phyloP scores from a whole-genome alignment of 805 yeast genomes.

The Saccharomycopsis sp. region DNA sequence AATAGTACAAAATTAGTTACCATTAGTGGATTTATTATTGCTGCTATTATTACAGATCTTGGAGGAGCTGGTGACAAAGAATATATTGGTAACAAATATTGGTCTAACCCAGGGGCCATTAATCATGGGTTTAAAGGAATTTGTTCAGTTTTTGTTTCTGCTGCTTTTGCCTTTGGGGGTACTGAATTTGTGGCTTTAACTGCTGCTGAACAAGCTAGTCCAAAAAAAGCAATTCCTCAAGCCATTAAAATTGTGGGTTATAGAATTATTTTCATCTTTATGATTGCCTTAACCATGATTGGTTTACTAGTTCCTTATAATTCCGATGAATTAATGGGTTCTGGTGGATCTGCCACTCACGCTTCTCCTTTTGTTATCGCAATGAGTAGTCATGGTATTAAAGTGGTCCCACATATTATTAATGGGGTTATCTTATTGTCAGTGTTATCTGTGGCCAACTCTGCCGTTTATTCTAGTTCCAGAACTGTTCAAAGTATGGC shows the following conservation, averaged over 20 bases:
- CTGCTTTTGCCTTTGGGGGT: slow-evolving; percentile 57
- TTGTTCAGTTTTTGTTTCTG: slow-evolving; percentile 46
- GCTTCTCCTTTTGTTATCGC: slow-evolving; percentile 77
- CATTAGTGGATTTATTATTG: slow-evolving; percentile 41
- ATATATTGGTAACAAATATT: slow-evolving; percentile 35
- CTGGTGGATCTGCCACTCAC: slow-evolving; percentile 36
- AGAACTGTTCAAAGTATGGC: slow-evolving; percentile 61
- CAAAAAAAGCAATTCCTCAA: slow-evolving; percentile 34
- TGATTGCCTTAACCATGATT: slow-evolving; percentile 41
- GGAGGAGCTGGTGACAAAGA: slow-evolving; percentile 39
- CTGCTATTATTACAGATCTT: slow-evolving; percentile 37
- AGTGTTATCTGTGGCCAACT: slow-evolving; percentile 67
- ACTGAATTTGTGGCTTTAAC: slow-evolving; percentile 57
- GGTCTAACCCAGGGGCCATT: slow-evolving; percentile 59
- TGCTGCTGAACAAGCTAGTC: slow-evolving; percentile 55
- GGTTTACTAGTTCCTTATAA: slow-evolving; percentile 54
- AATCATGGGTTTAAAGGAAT: slow-evolving; percentile 45
- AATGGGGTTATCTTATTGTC: slow-evolving; percentile 66
- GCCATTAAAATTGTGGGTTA: slow-evolving; percentile 59
- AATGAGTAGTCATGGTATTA: slow-evolving; percentile 40
- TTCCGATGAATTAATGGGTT: slow-evolving; percentile 30
- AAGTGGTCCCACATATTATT: slow-evolving; percentile 35
- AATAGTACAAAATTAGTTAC: slow-evolving; percentile 39
- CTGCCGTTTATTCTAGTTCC: slow-evolving; percentile 64
- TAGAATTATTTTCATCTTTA: slow-evolving; percentile 50